A percentile compares a stretch with the other conserved stretches of the same genome.
phyloP scores from a whole-genome alignment of 129 eudicot species.

The Gnaphalium uliginosum region DNA sequence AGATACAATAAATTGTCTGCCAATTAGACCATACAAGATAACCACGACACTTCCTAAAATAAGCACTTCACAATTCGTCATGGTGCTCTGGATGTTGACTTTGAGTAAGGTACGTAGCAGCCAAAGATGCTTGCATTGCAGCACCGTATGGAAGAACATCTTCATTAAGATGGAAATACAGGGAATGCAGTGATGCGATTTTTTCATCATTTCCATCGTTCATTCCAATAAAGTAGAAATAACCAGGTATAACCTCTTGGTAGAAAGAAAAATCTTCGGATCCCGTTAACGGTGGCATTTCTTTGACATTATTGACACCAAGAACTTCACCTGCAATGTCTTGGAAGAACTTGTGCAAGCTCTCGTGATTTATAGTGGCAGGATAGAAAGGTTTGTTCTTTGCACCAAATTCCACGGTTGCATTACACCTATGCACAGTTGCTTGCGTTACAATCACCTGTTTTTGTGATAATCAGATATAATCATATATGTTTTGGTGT shows the following conservation, averaged over 20 bases:
- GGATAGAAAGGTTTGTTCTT: slow-evolving; percentile 31
- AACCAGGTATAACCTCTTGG: slow-evolving; percentile 40
- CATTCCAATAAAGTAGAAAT: slow-evolving; percentile 41
- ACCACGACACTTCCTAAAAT: neutral
- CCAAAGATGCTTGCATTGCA: slow-evolving; percentile 38
- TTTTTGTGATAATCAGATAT: neutral
- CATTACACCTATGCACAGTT: slow-evolving; percentile 33
- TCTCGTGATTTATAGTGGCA: slow-evolving; percentile 32
- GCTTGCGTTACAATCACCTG: slow-evolving; percentile 41
- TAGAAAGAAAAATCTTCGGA: slow-evolving; percentile 42
- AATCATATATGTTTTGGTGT: neutral
- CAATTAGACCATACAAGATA: neutral
- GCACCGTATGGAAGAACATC: slow-evolving; percentile 46
- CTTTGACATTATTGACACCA: slow-evolving; percentile 31
- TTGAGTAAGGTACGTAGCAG: slow-evolving; percentile 25
- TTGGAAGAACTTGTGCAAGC: slow-evolving; percentile 31
- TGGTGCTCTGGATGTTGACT: neutral
- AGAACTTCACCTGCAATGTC: slow-evolving; percentile 31
- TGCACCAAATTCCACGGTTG: slow-evolving; percentile 30
- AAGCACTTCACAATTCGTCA: slow-evolving; percentile 34
- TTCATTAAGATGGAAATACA: slow-evolving; percentile 37
- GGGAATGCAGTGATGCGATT: slow-evolving; percentile 33
- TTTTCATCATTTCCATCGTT: slow-evolving; percentile 22
- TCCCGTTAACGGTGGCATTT: slow-evolving; percentile 31
- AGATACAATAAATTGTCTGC: neutral